Base-by-base conservation (phyloP, 2,329 filamentous ascomycete species). In the Botrytis fabae region DNA sequence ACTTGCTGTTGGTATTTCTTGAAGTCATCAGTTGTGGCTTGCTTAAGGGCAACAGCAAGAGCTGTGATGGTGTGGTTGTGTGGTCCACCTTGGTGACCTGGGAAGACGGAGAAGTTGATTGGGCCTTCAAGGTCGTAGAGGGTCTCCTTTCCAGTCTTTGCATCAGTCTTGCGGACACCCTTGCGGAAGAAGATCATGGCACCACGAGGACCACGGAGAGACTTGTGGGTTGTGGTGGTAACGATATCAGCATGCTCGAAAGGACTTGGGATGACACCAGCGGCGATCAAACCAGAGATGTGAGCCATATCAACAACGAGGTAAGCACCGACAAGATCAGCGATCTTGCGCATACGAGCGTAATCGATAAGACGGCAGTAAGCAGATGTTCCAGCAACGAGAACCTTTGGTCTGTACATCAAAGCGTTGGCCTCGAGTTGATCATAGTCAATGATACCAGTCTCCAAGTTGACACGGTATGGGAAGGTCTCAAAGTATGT, bases 131-230 rank as follows among this genome's bases (percentile, higher is more conserved):
- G 90, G 81, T 99, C 94, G 83, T 98, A 99, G 80, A 95, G 86
- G 69, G 88, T 92, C 86, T 95, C 89, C 85, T 97, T 95, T 80
- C 94, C 94, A 75, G 92, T 91, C 89, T 98, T 98, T 84, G 92
- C 86, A 82, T 98, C 93, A 71, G 92, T 92, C 80, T 92, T 94
- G 81, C 95, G 93, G 75, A 98, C 91, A 76, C 96, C 96, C 87
- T 97, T 98, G 85, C 96, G 93, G 91, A 95, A 99, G 90, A 99
- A 99, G 86, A 99, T 99, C 96, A 99, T 99, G 82, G 96, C 96
- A 81, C 96, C 96, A 83, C 96, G 94, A 74, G 96, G 96, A 74
- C 96, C 96, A 84, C 96, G 94, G 79, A 99, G 92, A 72, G 95
- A 98, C 89, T 99, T 99, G 91, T 99, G 96, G 64, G 96, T 99